Base-by-base conservation (phyloP, 2,329 filamentous ascomycete genomes). In the Claviceps sorghi region DNA sequence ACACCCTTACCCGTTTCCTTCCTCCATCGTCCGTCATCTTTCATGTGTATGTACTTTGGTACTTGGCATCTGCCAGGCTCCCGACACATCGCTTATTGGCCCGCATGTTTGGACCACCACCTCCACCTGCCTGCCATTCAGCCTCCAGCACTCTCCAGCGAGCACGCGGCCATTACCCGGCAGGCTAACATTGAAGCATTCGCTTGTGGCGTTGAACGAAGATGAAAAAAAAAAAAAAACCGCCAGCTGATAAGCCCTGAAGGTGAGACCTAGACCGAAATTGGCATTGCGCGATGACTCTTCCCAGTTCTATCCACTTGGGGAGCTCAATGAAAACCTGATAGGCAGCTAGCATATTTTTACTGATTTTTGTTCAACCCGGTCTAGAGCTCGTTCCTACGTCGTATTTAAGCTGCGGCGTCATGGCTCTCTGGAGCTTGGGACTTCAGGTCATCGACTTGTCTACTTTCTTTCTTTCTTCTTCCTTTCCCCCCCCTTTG, bases 261-360 rank as follows among this genome's bases (percentile, higher is more conserved):
- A 19, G 42, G 42, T 52, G 17, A 46, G 50, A 50, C 21, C 53
- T 55, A 49, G 17, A 17, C 43, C 51, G 19, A 32, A 32, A 36
- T n/a, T 43, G 30, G 46, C 49, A 47, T 52, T 38, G 13, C 51
- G 40, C 50, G 48, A 49, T 55, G 50, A 54, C 54, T 56, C 54
- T 45, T 54, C 54, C 8, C 40, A n/a, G 19, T 17, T 26, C 17
- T 19, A 45, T 41, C 34, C 22, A 22, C 32, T 19, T 50, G 19
- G 47, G 36, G 43, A 48, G 22, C 41, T 29, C 30, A 30, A 47
- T 42, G 36, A 47, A 43, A 42, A 46, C 13, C 50, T 43, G 50
- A 41, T 19, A 32, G 21, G 47, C 45, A 48, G 21, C 46, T 40
- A 50, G 40, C 22, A 26, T 26, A 26, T 26, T 9, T 43, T 43